phyloP scores from a whole-genome alignment of 768 basidiomycete genomes.

The Tylopilus felleus region DNA sequence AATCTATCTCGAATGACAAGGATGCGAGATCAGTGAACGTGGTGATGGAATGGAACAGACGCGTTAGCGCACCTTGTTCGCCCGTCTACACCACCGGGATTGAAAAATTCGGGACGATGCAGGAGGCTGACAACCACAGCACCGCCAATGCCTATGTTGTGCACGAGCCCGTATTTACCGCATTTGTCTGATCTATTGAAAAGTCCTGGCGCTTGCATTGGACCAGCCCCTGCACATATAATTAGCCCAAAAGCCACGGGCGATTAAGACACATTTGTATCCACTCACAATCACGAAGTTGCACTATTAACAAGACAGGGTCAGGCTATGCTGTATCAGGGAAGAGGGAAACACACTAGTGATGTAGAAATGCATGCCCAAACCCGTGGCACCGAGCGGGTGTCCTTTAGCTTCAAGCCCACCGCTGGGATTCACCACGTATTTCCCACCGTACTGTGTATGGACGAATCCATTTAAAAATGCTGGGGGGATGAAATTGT shows the following conservation, averaged over 20 bases:
- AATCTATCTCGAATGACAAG: conserved; percentile 40
- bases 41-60: too few species aligned
- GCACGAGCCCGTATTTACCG: conserved; percentile 77
- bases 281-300: conserved; percentile 65
- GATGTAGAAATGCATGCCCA: conserved; percentile 87
- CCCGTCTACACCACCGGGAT: conserved; percentile 64
- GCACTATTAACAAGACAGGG: conserved; percentile 45
- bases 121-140: conserved; percentile 76
- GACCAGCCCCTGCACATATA: conserved; percentile 62
- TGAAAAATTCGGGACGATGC: conserved; percentile 74
- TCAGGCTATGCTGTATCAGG: not conserved
- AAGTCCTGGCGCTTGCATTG: conserved; percentile 75
- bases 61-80: conserved; percentile 47
- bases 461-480: too few species aligned
- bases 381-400: conserved; percentile 77
- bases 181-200: conserved; percentile 60
- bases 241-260: not conserved
- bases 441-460: conserved; percentile 76
- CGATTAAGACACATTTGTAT: not conserved
- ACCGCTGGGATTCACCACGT: conserved; percentile 80
- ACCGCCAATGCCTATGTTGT: conserved; percentile 82
- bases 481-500: too few species aligned
- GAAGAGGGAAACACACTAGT: conserved; percentile 45
- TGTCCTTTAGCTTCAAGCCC: conserved; percentile 90
- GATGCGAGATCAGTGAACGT: not conserved